phyloP scores from a whole-genome alignment of 73 alveolate species.

The Symbiodinium pilosum region DNA sequence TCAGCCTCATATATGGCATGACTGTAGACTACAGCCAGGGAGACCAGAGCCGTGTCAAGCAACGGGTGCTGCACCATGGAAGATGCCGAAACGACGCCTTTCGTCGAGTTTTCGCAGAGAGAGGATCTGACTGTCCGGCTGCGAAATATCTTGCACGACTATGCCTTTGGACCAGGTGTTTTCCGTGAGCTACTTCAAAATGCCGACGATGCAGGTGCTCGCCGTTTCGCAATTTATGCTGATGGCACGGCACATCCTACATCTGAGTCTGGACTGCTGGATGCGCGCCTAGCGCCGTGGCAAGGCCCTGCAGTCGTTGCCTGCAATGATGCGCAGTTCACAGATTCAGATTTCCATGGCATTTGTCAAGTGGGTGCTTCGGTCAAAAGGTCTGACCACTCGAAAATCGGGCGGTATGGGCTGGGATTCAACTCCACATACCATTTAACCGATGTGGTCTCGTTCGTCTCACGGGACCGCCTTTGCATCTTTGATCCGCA shows the following conservation, averaged over 20 bases:
- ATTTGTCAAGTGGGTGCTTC: constrained; percentile 66
- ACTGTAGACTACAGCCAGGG: too few species aligned
- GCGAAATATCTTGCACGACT: constrained; percentile 57
- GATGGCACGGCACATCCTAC: background rate
- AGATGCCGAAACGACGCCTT: background rate
- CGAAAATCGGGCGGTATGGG: constrained; percentile 72
- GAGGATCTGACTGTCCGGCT: constrained; percentile 78
- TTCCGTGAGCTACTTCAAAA: constrained; percentile 64
- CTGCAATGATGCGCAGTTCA: constrained; percentile 38
- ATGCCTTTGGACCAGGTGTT: constrained; percentile 63
- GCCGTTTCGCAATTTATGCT: constrained; percentile 50
- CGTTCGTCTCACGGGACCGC: constrained; percentile 40
- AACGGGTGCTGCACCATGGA: background rate
- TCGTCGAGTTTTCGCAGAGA: constrained; percentile 46
- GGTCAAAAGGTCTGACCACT: constrained; percentile 30
- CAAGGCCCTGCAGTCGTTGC: constrained; percentile 75
- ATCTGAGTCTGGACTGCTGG: constrained; percentile 18
- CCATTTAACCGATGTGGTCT: constrained; percentile 82
- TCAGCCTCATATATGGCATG: too few species aligned
- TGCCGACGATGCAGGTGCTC: constrained; percentile 72
- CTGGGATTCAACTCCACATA: constrained; percentile 77
- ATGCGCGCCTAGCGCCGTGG: constrained; percentile 35
- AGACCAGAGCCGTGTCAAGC: background rate
- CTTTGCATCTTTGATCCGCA: constrained; percentile 72
- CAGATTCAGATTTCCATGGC: constrained; percentile 54